phyloP scores from a whole-genome alignment of 1,284 basidiomycete genomes.

The Sutorius eximius region DNA sequence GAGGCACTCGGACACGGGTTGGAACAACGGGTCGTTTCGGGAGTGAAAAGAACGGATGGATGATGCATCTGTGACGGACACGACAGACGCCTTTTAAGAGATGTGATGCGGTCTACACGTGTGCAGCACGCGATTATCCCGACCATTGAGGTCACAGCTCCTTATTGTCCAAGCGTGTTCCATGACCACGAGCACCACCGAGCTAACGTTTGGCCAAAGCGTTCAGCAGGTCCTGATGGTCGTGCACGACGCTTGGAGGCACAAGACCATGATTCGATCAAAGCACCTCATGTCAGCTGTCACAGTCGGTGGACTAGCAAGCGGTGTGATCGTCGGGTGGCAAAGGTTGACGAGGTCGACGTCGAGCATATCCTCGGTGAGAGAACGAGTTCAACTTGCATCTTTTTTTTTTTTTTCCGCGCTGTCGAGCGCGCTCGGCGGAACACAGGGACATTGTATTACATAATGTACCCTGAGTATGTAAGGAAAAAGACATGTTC shows the following conservation, averaged over 20 bases:
- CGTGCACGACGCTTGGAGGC: neutral
- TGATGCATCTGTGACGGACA: constrained; percentile 9
- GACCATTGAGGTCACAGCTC: constrained; percentile 12
- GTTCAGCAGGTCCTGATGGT: constrained; percentile 3
- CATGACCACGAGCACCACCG: neutral
- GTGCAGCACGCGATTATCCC: constrained; percentile 35
- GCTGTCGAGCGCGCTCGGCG: neutral
- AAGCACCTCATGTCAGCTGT: constrained; percentile 2
- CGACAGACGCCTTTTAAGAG: constrained; percentile 30
- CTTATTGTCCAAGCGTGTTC: constrained; percentile 16
- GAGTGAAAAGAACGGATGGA: constrained; percentile 6
- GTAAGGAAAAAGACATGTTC: neutral
- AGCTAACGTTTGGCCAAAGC: constrained; percentile 14
- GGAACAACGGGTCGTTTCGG: neutral
- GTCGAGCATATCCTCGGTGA: neutral
- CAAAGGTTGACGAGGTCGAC: neutral
- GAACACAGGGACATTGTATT: neutral
- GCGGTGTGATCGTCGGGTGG: neutral
- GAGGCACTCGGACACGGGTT: neutral
- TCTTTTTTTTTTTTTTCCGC: neutral
- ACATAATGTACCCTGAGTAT: constrained; percentile 1
- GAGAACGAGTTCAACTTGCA: neutral
- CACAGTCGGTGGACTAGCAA: neutral
- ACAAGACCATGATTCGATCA: neutral
- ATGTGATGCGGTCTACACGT: constrained; percentile 35